phyloP scores from a whole-genome alignment of 306 rosid species.

The Dalbergia cochinchinensis region DNA sequence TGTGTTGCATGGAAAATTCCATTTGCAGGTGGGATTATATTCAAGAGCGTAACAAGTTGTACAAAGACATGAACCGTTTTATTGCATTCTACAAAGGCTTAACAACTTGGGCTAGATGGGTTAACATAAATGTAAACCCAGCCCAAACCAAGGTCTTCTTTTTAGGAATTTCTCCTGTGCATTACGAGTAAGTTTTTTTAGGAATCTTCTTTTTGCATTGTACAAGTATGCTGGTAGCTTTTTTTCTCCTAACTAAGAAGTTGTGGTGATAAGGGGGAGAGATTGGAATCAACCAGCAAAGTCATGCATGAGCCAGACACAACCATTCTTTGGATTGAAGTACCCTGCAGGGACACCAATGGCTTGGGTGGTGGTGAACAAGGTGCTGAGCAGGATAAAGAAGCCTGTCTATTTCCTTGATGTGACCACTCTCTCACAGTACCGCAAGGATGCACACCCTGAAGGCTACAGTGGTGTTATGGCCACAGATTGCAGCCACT shows the following conservation, averaged over 20 bases:
- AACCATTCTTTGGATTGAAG: conserved; percentile 69
- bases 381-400: conserved; percentile 73
- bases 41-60: conserved; percentile 65
- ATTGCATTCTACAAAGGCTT: conserved; percentile 84
- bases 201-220: too few relatives aligned
- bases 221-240: too few relatives aligned
- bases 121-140: conserved; percentile 75
- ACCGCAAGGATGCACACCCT: conserved; percentile 90
- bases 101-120: conserved; percentile 96
- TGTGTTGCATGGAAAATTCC: conserved; percentile 9
- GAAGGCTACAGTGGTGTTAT: conserved; percentile 70
- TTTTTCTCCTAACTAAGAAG: too few relatives aligned
- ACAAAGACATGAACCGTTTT: conserved; percentile 88
- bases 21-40: conserved; percentile 78
- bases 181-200: conserved; percentile 91
- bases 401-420: conserved; percentile 85
- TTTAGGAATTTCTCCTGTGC: conserved; percentile 92
- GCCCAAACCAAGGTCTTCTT: conserved; percentile 89
- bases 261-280: conserved; percentile 66
- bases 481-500: conserved; percentile 86
- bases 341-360: conserved; percentile 89
- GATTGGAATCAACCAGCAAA: conserved; percentile 85
- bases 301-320: conserved; percentile 75
- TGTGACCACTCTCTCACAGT: conserved; percentile 78
- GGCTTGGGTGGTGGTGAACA: conserved; percentile 92